Percentiles rank a stretch among this genome's conserved stretches.
These are phyloP conservation scores for Ophiostoma piceae DNA, from an alignment of 2,329 filamentous ascomycete species.

Conservation along the genomic window DNA sequence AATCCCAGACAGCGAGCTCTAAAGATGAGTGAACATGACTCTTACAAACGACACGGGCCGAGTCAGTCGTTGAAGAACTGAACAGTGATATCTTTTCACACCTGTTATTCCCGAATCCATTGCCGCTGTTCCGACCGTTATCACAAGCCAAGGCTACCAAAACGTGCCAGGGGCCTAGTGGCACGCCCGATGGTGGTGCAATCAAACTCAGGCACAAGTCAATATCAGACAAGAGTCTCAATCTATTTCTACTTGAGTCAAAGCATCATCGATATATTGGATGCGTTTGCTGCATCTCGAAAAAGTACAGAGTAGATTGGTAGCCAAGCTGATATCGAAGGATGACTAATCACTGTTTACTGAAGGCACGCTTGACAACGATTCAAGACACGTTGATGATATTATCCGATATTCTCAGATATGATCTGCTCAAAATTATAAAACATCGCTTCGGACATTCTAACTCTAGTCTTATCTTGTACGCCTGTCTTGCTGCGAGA, in stretches of 20 bases:
- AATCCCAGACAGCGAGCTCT: too few relatives aligned
- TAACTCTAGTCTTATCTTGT: background rate
- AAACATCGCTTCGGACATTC: background rate
- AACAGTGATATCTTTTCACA: background rate
- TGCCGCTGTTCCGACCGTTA: background rate
- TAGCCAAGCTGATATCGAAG: background rate
- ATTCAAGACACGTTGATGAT: too few relatives aligned
- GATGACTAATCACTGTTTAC: background rate
- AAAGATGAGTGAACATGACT: too few relatives aligned
- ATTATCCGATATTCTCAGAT: background rate
- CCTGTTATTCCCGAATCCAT: background rate
- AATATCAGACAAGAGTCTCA: background rate
- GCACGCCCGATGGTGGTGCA: background rate
- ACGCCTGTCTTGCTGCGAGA: background rate
- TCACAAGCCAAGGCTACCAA: constrained; percentile 6
- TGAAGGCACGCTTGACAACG: background rate
- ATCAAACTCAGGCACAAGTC: background rate
- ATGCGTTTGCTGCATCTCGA: background rate
- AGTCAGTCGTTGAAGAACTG: background rate
- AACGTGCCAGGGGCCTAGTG: constrained; percentile 4
- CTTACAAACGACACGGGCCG: too few relatives aligned
- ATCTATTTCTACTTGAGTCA: background rate
- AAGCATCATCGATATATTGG: background rate
- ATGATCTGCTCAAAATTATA: background rate
- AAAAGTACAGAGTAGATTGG: background rate